A percentile compares a stretch with the other conserved stretches of the same genome.
These are phyloP conservation scores for Clavispora asparagi DNA, from an alignment of 805 yeast species.

Conservation along the genomic window DNA sequence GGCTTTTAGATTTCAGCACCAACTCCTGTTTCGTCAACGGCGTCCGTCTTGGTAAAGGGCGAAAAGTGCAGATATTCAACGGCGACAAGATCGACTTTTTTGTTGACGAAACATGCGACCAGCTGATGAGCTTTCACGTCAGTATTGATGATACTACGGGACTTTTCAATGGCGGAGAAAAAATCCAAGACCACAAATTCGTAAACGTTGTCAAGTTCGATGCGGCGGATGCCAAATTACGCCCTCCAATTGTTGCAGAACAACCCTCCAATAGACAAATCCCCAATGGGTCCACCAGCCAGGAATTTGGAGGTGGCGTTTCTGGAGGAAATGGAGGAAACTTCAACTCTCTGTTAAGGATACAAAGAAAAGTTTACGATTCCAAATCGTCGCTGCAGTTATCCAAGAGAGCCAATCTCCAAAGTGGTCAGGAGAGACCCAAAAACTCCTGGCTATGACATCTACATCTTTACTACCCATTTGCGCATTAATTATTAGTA, in stretches of 20 bases:
- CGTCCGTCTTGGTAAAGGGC: constrained; percentile 52
- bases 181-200: constrained; percentile 11
- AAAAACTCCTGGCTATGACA: constrained; percentile 19
- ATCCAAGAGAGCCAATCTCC: constrained; percentile 24
- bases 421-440: constrained; percentile 23
- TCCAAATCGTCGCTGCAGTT: constrained; percentile 5
- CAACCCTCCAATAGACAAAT: not conserved
- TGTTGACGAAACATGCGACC: constrained; percentile 50
- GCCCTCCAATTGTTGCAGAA: constrained; percentile 20
- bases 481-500: not conserved
- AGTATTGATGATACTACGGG: constrained; percentile 59
- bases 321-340: constrained; percentile 20
- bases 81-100: constrained; percentile 67
- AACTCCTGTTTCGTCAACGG: constrained; percentile 75
- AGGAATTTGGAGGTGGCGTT: constrained; percentile 8
- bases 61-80: constrained; percentile 54
- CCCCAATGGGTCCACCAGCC: constrained; percentile 3
- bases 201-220: constrained; percentile 25
- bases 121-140: constrained; percentile 50
- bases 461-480: not conserved
- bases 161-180: constrained; percentile 47
- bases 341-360: constrained; percentile 24
- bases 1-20: constrained; percentile 77
- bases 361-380: constrained; percentile 22
- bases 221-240: constrained; percentile 21